A percentile compares a stretch with the other conserved stretches of the same genome.
Evolutionary conservation across 306 rosid species (phyloP).

Genomic region (Dryas drummondii): DNA sequence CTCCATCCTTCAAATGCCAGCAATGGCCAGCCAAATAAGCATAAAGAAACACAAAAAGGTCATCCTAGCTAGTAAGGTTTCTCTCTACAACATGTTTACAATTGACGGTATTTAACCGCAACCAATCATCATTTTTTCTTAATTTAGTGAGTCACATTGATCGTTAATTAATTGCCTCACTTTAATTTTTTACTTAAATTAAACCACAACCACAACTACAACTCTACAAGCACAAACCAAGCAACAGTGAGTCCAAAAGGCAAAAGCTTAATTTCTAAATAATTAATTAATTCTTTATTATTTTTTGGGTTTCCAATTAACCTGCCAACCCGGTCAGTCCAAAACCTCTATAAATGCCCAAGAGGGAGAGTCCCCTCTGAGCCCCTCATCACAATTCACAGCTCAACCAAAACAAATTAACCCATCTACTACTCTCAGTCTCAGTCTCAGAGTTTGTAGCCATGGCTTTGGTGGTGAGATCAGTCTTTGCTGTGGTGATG

Average conservation of each 20-base stretch:
- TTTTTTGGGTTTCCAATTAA: constrained; percentile 33
- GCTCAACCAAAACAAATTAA: constrained; percentile 9
- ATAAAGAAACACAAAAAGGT: neutral
- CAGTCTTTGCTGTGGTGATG: constrained; percentile 30
- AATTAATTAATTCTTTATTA: neutral
- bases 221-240: neutral
- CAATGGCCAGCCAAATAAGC: neutral
- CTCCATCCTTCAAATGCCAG: neutral
- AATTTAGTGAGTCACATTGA: neutral
- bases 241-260: neutral
- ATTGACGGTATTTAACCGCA: neutral
- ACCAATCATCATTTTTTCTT: neutral
- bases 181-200: neutral
- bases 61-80: neutral
- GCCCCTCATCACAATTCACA: constrained; percentile 9
- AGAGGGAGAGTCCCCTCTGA: neutral
- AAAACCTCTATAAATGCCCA: constrained; percentile 39
- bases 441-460: neutral
- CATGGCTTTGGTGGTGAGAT: constrained; percentile 51
- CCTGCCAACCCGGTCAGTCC: constrained; percentile 28
- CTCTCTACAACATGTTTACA: neutral
- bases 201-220: neutral
- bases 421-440: neutral
- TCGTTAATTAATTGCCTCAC: neutral
- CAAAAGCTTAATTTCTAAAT: neutral